These are phyloP conservation scores for Euphrasia arctica DNA, from an alignment of 305 asterid genomes.

Conservation along the genomic window DNA sequence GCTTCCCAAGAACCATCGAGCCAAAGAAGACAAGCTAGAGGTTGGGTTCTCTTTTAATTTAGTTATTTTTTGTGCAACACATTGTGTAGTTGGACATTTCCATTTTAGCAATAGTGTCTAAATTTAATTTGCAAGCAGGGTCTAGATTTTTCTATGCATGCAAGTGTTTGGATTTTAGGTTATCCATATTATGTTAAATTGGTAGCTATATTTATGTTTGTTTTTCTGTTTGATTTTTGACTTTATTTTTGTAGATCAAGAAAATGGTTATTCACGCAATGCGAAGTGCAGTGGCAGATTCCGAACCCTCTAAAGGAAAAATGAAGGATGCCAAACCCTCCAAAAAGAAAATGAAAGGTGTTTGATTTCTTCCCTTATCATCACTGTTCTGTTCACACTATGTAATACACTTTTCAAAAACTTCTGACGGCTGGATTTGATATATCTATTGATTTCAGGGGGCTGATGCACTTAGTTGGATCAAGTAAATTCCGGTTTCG, in stretches of 20 bases:
- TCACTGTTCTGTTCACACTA: not conserved
- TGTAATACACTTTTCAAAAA: not conserved
- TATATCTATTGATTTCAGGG: conserved; percentile 2
- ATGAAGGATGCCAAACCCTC: conserved; percentile 13
- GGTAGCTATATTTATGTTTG: not conserved
- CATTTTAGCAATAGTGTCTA: not conserved
- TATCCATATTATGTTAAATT: not conserved
- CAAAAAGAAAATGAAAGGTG: not conserved
- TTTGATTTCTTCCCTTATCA: not conserved
- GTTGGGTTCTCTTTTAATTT: conserved; percentile 27
- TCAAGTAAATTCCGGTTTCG: not conserved
- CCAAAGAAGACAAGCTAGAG: conserved; percentile 68
- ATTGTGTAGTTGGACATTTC: not conserved
- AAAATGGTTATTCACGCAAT: conserved; percentile 46
- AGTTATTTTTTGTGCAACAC: not conserved
- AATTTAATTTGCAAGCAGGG: not conserved
- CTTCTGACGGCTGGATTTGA: not conserved
- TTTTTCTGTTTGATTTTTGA: not conserved
- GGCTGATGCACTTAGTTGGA: conserved; percentile 7
- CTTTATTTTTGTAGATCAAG: conserved; percentile 37
- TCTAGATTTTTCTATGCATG: not conserved
- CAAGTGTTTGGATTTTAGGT: not conserved
- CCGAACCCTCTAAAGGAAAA: not conserved
- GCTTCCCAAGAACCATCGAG: conserved; percentile 53
- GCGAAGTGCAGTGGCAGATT: conserved; percentile 30